Evolutionary conservation across 2,329 filamentous ascomycete species (phyloP), one percentile per base, ranked within the genome.

Genomic region (Chaetomiaceae sp.): DNA sequence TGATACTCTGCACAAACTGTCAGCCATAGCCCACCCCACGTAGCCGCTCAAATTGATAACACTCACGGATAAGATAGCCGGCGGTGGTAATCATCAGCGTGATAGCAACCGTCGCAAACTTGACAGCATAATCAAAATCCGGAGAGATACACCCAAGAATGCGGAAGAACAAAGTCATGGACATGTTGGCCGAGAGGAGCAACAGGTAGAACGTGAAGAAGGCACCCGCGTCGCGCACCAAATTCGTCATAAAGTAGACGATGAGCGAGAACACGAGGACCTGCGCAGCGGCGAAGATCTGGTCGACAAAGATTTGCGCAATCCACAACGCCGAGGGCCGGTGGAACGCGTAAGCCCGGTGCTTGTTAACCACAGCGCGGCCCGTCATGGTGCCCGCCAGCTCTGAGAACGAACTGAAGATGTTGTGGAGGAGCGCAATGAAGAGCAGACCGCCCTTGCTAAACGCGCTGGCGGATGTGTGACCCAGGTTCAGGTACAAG

Each of bases 111-210:
- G 87, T 82, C 6, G 86, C 86, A 45, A 87, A 84, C 63, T 90
- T 90, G 64, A 90, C 86, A 3, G 89, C 89, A 35, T 85, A 86
- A 61, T 94, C 86, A 48, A 94, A 94, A 58, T 88, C 85, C 0
- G 86, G 84, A 49, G 84, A 88, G 11, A 86, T 49, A 49, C 82
- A 88, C 6, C 83, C 86, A 2, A 90, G 73, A 2, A 84, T 86
- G 49, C 86, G 71, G 70, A 90, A 89, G 62, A 88, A 84, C 2
- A 88, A 68, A 0, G 84, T 88, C 82, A 89, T 88, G 9, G 76
- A 77, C 24, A 86, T 73, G 56, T 85, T 86, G 3, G 76, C 80
- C 2, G 75, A 75, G 35, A 88, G 72, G 14, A 89, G 77, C 63
- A 89, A 71, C 12, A 90, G 65, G 53, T 81, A 83, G 61, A 88